phyloP scores from a whole-genome alignment of 176 grass and related monocot genomes.

The Puya raimondii region DNA sequence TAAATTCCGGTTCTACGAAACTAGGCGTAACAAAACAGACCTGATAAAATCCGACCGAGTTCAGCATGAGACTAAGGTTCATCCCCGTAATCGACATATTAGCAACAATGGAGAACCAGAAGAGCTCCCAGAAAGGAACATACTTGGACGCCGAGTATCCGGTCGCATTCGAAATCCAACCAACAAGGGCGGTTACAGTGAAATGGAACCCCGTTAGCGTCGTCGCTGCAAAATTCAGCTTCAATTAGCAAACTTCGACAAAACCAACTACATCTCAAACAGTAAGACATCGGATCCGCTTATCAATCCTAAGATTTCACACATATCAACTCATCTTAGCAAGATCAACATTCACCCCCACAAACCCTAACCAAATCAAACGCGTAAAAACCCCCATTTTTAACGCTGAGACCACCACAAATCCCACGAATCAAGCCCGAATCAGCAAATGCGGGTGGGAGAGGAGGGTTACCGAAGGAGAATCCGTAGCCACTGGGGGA shows the following conservation, averaged over 20 bases:
- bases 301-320: background rate
- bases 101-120: conserved; percentile 91
- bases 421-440: background rate
- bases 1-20: too few relatives aligned
- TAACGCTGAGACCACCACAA: too few relatives aligned
- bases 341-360: too few relatives aligned
- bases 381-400: background rate
- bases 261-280: background rate
- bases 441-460: background rate
- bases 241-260: background rate
- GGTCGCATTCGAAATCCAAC: conserved; percentile 78
- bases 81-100: conserved; percentile 92
- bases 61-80: conserved; percentile 95
- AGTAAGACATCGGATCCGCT: background rate
- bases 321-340: background rate
- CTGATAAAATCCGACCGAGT: conserved; percentile 92
- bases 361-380: background rate
- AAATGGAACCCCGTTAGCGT: conserved; percentile 95
- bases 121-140: conserved; percentile 84
- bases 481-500: conserved; percentile 77
- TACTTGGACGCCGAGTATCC: conserved; percentile 83
- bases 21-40: conserved; percentile 17
- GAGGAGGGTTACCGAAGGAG: conserved; percentile 50
- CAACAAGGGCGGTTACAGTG: conserved; percentile 76
- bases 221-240: conserved; percentile 39